Conservation (phyloP, 441 rosid species). For the Aquilaria agallochum region DNA sequence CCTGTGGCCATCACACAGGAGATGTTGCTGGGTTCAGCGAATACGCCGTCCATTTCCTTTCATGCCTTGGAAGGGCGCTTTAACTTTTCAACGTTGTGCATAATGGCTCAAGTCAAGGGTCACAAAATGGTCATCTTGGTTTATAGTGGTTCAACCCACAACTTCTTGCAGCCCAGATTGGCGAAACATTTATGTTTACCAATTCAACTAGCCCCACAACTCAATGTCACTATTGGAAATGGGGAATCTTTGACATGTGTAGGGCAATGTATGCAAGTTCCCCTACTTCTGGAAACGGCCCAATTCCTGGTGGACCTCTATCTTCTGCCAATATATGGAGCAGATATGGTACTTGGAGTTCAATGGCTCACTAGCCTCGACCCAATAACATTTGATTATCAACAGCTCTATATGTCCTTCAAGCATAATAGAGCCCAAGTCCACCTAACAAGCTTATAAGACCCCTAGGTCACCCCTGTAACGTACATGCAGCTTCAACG, state of each 20-base stretch:
- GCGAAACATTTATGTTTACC: background rate
- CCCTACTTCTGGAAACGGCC: background rate
- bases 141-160: no score
- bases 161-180: no score
- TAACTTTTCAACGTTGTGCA: no score
- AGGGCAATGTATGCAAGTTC: background rate
- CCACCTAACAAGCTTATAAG: background rate
- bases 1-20: no score
- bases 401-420: background rate
- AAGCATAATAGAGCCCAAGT: background rate
- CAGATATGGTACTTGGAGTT: background rate
- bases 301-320: background rate
- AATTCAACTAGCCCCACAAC: background rate
- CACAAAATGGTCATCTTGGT: no score
- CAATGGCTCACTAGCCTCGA: background rate
- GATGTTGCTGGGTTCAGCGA: no score
- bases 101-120: no score
- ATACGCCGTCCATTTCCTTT: no score
- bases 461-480: background rate
- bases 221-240: background rate
- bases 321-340: background rate
- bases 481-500: background rate
- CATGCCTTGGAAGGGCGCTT: no score
- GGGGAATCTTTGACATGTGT: background rate
- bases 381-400: background rate